Evolutionary conservation across 345 rosid genomes (phyloP).

Genomic region (Sonneratia alba): DNA sequence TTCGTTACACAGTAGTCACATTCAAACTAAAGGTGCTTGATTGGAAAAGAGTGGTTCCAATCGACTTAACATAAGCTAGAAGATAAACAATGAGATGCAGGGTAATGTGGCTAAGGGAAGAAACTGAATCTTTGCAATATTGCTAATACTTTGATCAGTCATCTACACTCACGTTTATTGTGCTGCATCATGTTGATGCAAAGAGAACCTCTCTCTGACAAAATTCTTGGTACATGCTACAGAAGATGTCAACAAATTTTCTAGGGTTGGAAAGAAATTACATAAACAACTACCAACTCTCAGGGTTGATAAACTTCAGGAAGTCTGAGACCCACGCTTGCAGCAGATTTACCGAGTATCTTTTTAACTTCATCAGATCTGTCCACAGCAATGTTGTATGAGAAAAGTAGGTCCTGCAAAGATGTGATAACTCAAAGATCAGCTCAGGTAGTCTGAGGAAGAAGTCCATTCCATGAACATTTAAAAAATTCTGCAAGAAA

Average conservation of each 20-base stretch:
- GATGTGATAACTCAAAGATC: not conserved
- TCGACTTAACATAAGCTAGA: not conserved
- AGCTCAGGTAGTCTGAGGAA: not conserved
- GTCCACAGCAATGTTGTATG: constrained; percentile 87
- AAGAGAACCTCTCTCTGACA: not conserved
- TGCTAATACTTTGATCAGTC: not conserved
- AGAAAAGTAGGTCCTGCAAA: constrained; percentile 68
- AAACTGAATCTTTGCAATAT: no score
- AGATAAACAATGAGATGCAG: not conserved
- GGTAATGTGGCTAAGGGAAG: not conserved
- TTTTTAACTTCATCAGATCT: constrained; percentile 74
- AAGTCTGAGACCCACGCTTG: constrained; percentile 88
- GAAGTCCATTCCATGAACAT: not conserved
- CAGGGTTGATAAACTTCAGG: constrained; percentile 69
- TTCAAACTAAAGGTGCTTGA: not conserved
- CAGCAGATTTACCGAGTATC: constrained; percentile 70
- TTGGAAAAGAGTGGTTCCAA: not conserved
- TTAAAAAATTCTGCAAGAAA: not conserved
- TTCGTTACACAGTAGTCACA: not conserved
- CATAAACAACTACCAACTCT: constrained; percentile 5
- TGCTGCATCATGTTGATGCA: not conserved
- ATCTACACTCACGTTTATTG: not conserved
- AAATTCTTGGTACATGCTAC: not conserved
- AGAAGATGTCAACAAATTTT: not conserved
- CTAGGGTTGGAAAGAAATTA: not conserved